Base-by-base conservation (phyloP, 345 rosid species). In the Pelargonium nanum region DNA sequence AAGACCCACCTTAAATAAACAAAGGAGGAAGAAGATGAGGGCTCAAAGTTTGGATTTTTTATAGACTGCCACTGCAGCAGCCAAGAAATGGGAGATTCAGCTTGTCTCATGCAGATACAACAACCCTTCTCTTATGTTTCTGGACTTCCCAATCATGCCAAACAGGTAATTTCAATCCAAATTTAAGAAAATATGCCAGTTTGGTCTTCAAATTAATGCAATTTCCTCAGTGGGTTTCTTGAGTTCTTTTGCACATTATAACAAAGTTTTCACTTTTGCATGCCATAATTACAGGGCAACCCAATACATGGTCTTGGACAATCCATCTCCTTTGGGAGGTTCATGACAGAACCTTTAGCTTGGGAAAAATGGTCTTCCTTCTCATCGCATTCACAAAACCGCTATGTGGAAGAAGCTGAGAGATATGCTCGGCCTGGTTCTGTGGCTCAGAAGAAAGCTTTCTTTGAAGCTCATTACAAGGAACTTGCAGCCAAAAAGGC, bases 321-420 rank as follows among this genome's bases (percentile, higher is more conserved):
- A 66, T 93, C 99, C 5, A 74, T 93, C 59, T 89, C 96, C 7
- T 93, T 93, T 8, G 99, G 99, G 60, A 84, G 96, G 78, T 93
- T 85, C 59, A 72, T 77, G 84, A 75, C 96, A 19, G 99, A 93
- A 63, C 78, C 88, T 55, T 77, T 89, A 63, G 85, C 90, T 40
- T 87, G 99, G 99, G 96, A 89, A 65, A 89, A 89, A 70, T 60
- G 71, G 71, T 67, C 71, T 0, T 55, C 56, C 26, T 67, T 67
- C 56, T 60, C 71, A 16, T 34, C 56, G 2, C 48, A 40, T 54
- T 34, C 56, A 10, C 48, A 40, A 45, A 67, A 55, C 26, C 60
- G 56, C n/a, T 67, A 67, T 9, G 71, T 67, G 22, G 71, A 67
- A 60, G 71, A 67, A 53, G 71, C 71, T 10, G 60, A 67, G 65